A percentile compares a stretch with the other conserved stretches of the same genome.
Evolutionary conservation across 371 early-diverging fungal genomes (phyloP).

Genomic region (Haplosporangium sp.): DNA sequence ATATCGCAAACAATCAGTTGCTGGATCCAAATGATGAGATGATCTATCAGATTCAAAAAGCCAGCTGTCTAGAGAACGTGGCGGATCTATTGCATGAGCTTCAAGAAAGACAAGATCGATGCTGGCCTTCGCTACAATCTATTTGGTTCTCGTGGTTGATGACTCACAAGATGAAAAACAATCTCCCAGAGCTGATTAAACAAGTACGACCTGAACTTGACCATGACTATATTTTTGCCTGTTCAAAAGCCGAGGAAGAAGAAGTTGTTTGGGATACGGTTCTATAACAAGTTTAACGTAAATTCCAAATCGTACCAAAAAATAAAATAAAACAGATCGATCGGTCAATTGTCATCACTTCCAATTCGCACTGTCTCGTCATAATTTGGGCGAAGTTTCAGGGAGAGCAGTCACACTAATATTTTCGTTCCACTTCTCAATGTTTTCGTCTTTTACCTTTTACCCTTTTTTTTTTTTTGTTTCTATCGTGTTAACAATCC

Average conservation of each 20-base stretch:
- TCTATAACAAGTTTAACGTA: too few relatives aligned
- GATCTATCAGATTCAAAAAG: background rate
- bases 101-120: background rate
- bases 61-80: background rate
- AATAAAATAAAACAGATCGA: too few relatives aligned
- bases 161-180: background rate
- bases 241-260: too few relatives aligned
- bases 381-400: background rate
- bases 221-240: background rate
- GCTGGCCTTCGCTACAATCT: background rate
- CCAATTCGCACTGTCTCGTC: background rate
- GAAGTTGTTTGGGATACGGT: too few relatives aligned
- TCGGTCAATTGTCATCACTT: background rate
- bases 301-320: too few relatives aligned
- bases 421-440: too few relatives aligned
- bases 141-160: background rate
- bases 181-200: background rate
- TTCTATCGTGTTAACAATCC: background rate
- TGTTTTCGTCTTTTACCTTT: background rate
- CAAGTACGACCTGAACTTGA: background rate
- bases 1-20: background rate
- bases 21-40: background rate
- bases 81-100: background rate
- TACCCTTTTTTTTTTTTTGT: background rate
- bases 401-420: background rate